Base-by-base conservation (phyloP, 2,329 filamentous ascomycete species). In the Aschersonia sp. region DNA sequence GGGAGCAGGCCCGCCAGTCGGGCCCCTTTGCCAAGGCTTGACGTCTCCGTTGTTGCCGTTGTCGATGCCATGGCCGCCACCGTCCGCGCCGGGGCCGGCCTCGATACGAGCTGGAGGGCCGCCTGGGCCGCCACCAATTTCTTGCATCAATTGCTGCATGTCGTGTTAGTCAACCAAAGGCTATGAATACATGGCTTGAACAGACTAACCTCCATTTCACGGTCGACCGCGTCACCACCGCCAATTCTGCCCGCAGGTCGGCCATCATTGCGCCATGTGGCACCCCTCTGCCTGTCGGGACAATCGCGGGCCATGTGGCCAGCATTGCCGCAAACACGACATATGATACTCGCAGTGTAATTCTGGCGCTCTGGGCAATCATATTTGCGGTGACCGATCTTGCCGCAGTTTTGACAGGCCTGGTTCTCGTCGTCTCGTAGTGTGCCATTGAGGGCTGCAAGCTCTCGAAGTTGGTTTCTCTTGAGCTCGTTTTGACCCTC, bases 401-500 rank as follows among this genome's bases (percentile, higher is more conserved):
- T 89, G 58, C 92, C 92, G 68, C 87, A 98, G 73, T 98, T 98
- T 72, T 98, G 92, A 70, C 92, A 98, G 55, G 92, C 92, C 66
- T 98, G 92, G 67, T 98, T 98, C 65, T 98, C 92, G 60, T 98
- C 92, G 62, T 98, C 92, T 72, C 92, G 91, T 28, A 98, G 82
- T 6, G 92, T 98, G 78, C 92, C 92, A 80, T 98, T 98, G 59
- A 98, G 84, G 30, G 92, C 89, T 43, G 92, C 92, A 54, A 98
- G 85, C 67, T 98, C 92, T 68, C 92, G 87, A 49, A 98, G 84
- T 69, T 98, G 92, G 68, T 97, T 97, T 48, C 92, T 84, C 78
- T 98, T 98, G 59, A 98, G 82, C 67, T 97, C 92, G 66, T 98
- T 98, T 65, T 98, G 92, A 45, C 91, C 92, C 71, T 98, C 92